A percentile compares a stretch with the other conserved stretches of the same genome.
Evolutionary conservation across 2,329 filamentous ascomycete genomes (phyloP).

Genomic region (Aspergillus neotritici): DNA sequence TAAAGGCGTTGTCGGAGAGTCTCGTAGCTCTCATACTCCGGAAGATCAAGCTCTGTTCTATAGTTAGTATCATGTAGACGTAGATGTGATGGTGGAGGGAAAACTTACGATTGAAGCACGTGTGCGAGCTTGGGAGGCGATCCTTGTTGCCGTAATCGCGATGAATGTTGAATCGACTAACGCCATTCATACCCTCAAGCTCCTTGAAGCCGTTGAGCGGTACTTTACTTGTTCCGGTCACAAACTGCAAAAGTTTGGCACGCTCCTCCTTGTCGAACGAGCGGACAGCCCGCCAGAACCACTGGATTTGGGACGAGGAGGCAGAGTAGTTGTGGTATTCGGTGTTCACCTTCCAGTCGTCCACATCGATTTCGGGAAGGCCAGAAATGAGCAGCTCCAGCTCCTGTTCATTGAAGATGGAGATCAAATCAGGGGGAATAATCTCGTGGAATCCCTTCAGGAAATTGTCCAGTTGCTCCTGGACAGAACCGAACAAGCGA

Average conservation of each 20-base stretch:
- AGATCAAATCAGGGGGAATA: constrained; percentile 85
- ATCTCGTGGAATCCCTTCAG: constrained; percentile 96
- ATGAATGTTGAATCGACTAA: constrained; percentile 97
- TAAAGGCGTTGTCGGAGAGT: constrained; percentile 77
- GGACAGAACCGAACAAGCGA: constrained; percentile 82
- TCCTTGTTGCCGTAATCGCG: constrained; percentile 96
- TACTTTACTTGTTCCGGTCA: constrained; percentile 96
- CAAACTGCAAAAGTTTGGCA: constrained; percentile 93
- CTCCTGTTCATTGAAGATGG: constrained; percentile 98
- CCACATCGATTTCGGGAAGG: constrained; percentile 91
- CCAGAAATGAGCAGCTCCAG: constrained; percentile 94
- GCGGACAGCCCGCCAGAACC: constrained; percentile 97
- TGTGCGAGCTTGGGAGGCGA: constrained; percentile 90
- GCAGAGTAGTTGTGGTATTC: constrained; percentile 97
- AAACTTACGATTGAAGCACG: constrained; percentile 96
- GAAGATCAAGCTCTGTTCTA: constrained; percentile 80
- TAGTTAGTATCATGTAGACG: constrained; percentile 30
- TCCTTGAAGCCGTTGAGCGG: constrained; percentile 98
- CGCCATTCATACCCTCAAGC: constrained; percentile 97
- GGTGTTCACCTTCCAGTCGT: constrained; percentile 98
- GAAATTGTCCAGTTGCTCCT: constrained; percentile 91
- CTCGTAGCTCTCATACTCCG: constrained; percentile 97
- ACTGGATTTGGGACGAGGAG: constrained; percentile 93
- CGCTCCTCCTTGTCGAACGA: constrained; percentile 99
- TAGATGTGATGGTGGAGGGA: background rate